A percentile compares a stretch with the other conserved stretches of the same genome.
Conservation (phyloP, 495 filamentous ascomycete genomes). For the Penicillium crystallinum region DNA sequence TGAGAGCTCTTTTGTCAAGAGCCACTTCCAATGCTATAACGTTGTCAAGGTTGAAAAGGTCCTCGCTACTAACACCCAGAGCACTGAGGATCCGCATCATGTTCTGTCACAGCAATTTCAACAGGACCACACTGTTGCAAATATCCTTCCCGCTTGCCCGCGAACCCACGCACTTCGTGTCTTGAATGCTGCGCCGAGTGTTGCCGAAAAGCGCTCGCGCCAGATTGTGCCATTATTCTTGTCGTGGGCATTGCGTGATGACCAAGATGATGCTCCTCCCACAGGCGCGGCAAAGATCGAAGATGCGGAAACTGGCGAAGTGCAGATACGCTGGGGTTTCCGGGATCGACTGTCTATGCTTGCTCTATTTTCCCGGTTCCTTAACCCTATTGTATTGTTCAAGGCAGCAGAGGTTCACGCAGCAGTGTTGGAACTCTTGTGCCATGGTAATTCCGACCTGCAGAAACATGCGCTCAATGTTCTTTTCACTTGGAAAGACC, state of each 20-base stretch:
- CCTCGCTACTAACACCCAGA: constrained; percentile 28
- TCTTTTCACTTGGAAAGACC: constrained; percentile 81
- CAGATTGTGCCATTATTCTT: constrained; percentile 81
- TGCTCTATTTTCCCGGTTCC: constrained; percentile 75
- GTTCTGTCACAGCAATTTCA: constrained; percentile 31
- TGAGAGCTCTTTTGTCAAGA: constrained; percentile 26
- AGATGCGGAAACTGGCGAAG: constrained; percentile 11
- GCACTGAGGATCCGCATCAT: constrained; percentile 14
- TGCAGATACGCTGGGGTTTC: constrained; percentile 46
- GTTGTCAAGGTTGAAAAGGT: constrained; percentile 50
- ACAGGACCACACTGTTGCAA: constrained; percentile 27
- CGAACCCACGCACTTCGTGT: constrained; percentile 76
- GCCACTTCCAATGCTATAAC: constrained; percentile 79
- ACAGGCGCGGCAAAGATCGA: constrained; percentile 20
- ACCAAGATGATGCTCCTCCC: constrained; percentile 42
- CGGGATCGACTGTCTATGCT: constrained; percentile 79
- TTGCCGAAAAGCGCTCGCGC: constrained; percentile 83
- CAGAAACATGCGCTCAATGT: constrained; percentile 81
- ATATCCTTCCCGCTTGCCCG: constrained; percentile 42
- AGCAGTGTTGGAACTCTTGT: constrained; percentile 65
- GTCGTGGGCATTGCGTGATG: constrained; percentile 58
- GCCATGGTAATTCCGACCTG: constrained; percentile 82
- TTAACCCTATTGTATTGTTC: constrained; percentile 78
- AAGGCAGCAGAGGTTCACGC: constrained; percentile 70
- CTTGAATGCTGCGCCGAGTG: constrained; percentile 60